A percentile compares a stretch with the other conserved stretches of the same genome.
Evolutionary conservation across 768 basidiomycete genomes (phyloP).

Genomic region (Rhodotorula sphaerocarpa): DNA sequence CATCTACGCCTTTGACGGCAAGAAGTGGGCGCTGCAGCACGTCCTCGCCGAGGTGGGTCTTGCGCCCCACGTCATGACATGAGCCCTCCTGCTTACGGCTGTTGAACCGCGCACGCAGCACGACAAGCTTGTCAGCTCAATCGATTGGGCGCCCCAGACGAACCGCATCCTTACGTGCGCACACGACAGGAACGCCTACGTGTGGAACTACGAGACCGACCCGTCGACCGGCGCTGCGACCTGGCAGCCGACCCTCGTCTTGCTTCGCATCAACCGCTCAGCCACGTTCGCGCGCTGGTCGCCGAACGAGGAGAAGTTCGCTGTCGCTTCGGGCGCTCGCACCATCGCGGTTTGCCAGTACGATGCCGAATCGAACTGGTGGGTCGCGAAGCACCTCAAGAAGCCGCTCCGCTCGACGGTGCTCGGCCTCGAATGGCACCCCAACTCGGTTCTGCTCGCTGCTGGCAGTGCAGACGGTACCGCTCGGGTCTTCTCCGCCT

Average conservation of each 20-base stretch:
- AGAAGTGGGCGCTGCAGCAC: constrained; percentile 61
- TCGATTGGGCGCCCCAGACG: constrained; percentile 95
- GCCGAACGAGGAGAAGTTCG: constrained; percentile 96
- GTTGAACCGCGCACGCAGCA: constrained; percentile 53
- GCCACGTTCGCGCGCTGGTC: constrained; percentile 95
- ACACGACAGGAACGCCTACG: constrained; percentile 98
- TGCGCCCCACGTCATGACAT: constrained; percentile 2
- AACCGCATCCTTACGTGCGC: constrained; percentile 97
- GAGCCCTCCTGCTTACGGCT: neutral
- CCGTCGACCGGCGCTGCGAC: constrained; percentile 58
- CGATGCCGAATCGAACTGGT: constrained; percentile 97
- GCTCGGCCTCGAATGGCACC: constrained; percentile 92
- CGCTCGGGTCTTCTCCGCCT: constrained; percentile 93
- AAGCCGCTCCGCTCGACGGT: constrained; percentile 96
- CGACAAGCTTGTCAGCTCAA: constrained; percentile 93
- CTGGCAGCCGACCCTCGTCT: constrained; percentile 96
- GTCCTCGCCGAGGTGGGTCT: constrained; percentile 70
- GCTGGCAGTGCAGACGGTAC: constrained; percentile 98
- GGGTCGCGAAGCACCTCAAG: constrained; percentile 94
- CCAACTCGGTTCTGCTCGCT: constrained; percentile 93
- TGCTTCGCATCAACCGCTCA: constrained; percentile 88
- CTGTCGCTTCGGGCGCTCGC: constrained; percentile 92
- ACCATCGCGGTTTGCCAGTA: constrained; percentile 95
- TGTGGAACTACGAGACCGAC: constrained; percentile 80
- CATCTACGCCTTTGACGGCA: constrained; percentile 62